These are phyloP conservation scores for Persicaria tinctoria DNA, from an alignment of 148 eudicot species.

Conservation along the genomic window DNA sequence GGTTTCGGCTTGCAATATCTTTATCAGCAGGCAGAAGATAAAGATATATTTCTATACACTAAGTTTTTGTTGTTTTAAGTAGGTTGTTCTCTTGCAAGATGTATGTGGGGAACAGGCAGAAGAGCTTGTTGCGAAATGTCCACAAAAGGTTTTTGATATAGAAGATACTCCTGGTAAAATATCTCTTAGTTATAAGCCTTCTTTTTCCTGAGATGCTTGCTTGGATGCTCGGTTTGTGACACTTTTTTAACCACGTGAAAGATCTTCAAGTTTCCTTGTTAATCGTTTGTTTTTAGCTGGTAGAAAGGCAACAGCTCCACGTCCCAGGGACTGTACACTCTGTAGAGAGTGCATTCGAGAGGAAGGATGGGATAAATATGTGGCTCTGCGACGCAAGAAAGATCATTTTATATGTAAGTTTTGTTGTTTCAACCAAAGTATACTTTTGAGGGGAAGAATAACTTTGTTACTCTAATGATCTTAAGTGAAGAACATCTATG, in stretches of 20 bases:
- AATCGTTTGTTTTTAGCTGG: constrained; percentile 28
- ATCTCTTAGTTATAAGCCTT: background rate
- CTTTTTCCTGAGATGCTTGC: constrained; percentile 1
- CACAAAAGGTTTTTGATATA: constrained; percentile 71
- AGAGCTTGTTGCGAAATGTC: constrained; percentile 58
- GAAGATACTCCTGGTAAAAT: constrained; percentile 73
- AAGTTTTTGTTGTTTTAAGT: constrained; percentile 3
- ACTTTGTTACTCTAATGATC: background rate
- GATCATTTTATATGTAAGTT: constrained; percentile 94
- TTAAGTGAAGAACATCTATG: background rate
- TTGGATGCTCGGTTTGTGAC: background rate
- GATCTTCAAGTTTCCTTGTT: background rate
- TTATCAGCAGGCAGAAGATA: background rate
- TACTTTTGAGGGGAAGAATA: background rate
- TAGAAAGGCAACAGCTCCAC: constrained; percentile 53
- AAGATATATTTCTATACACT: background rate
- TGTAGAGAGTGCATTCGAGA: constrained; percentile 85
- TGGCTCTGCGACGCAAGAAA: constrained; percentile 68
- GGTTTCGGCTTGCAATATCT: background rate
- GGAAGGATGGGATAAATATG: constrained; percentile 65
- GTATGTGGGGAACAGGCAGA: constrained; percentile 51
- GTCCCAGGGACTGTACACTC: constrained; percentile 78
- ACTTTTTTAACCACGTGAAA: background rate
- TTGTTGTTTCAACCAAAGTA: background rate
- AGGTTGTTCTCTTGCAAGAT: constrained; percentile 78